Conservation (phyloP, 2,329 filamentous ascomycete species). For the Graphilbum ipis-grandicollis region DNA sequence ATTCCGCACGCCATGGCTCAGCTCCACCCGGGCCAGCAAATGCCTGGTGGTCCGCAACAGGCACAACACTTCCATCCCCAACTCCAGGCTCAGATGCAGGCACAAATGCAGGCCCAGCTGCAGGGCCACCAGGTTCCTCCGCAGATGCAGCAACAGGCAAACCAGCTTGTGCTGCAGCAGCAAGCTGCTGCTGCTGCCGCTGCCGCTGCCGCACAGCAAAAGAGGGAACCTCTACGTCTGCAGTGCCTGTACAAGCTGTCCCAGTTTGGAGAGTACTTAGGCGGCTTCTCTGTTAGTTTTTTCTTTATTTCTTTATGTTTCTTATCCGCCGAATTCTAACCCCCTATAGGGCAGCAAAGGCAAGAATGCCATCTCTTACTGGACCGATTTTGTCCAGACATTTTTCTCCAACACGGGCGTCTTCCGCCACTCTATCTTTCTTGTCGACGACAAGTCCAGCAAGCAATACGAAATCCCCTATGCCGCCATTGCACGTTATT, state of each 20-base stretch:
- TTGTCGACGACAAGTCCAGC: conserved; percentile 37
- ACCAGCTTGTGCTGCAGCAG: conserved; percentile 11
- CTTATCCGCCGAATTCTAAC: neutral
- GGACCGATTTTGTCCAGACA: conserved; percentile 60
- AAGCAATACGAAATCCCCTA: conserved; percentile 81
- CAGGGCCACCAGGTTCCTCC: conserved; percentile 6
- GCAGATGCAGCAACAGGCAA: conserved; percentile 23
- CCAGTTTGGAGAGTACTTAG: conserved; percentile 46
- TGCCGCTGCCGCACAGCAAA: conserved; percentile 23
- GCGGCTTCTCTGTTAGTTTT: conserved; percentile 33
- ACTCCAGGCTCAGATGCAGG: conserved; percentile 25
- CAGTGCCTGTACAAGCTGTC: conserved; percentile 41
- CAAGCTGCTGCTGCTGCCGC: conserved; percentile 13
- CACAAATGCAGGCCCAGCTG: conserved; percentile 19
- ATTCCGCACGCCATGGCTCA: conserved; percentile 12
- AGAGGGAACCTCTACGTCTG: conserved; percentile 33
- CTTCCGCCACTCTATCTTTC: conserved; percentile 52
- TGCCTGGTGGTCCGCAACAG: conserved; percentile 12
- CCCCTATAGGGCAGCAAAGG: conserved; percentile 33
- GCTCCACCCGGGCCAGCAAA: conserved; percentile 17
- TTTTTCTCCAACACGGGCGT: conserved; percentile 70
- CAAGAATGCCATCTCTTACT: conserved; percentile 54
- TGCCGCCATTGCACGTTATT: conserved; percentile 72
- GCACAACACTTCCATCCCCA: conserved; percentile 13
- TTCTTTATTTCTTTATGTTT: neutral